These are phyloP conservation scores for Scedosporium aurantiacum DNA, from an alignment of 2,329 filamentous ascomycete species.

Conservation along the genomic window DNA sequence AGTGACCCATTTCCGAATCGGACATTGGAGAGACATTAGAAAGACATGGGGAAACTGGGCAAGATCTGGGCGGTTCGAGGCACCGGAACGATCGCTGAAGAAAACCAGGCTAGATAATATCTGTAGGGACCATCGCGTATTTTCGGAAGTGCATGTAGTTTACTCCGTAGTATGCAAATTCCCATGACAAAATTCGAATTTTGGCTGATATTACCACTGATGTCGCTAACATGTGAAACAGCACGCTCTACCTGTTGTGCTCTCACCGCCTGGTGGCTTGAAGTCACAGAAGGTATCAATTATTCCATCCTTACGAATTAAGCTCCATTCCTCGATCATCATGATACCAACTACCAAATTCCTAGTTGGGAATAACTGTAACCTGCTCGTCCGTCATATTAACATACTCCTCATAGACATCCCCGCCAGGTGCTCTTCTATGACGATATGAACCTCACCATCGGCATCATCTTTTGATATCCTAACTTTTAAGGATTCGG, in stretches of 20 bases:
- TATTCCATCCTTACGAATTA: too few species aligned
- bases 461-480: neutral
- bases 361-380: neutral
- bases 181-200: too few species aligned
- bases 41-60: too few species aligned
- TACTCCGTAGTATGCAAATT: too few species aligned
- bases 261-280: too few species aligned
- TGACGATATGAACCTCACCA: neutral
- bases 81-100: neutral
- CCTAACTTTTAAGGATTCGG: neutral
- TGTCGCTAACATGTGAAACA: too few species aligned
- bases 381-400: neutral
- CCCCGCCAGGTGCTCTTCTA: neutral
- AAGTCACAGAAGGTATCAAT: too few species aligned
- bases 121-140: neutral
- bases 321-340: too few species aligned
- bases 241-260: too few species aligned
- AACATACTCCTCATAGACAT: neutral
- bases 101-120: neutral
- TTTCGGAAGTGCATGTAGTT: too few species aligned
- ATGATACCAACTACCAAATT: neutral
- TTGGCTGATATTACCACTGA: too few species aligned
- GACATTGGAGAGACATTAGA: neutral
- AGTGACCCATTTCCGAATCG: slow-evolving; percentile 2
- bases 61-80: neutral